Evolutionary conservation across 169 alveolate species (phyloP).

Genomic region (Plasmodium sp.): DNA sequence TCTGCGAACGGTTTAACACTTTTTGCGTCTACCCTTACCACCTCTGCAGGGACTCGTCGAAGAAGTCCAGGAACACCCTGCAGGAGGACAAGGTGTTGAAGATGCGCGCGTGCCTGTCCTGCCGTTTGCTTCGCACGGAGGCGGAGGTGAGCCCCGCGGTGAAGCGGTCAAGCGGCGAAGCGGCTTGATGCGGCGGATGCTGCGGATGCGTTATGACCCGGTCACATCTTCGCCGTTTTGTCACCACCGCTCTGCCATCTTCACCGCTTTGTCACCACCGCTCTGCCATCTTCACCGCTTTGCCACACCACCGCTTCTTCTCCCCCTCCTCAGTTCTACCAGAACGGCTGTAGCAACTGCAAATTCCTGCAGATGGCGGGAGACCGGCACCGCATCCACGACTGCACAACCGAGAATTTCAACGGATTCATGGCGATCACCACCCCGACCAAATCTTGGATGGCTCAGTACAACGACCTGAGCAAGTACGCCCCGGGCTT

Average conservation of each 20-base stretch:
- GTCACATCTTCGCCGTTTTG: no score
- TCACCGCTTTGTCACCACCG: neutral
- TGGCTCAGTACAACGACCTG: slow-evolving; percentile 89
- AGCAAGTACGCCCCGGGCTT: slow-evolving; percentile 89
- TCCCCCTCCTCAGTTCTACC: slow-evolving; percentile 84
- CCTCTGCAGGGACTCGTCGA: slow-evolving; percentile 15
- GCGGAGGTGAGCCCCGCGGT: slow-evolving; percentile 79
- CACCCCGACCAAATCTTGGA: slow-evolving; percentile 91
- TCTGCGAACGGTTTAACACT: neutral
- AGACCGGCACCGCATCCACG: slow-evolving; percentile 88
- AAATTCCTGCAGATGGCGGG: slow-evolving; percentile 89
- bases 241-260: neutral
- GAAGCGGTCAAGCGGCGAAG: neutral
- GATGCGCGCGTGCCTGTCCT: slow-evolving; percentile 89
- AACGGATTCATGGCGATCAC: slow-evolving; percentile 88
- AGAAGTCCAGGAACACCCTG: neutral
- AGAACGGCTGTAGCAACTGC: slow-evolving; percentile 92
- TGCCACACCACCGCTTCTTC: neutral
- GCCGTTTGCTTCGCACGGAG: slow-evolving; percentile 87
- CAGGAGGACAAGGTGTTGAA: slow-evolving; percentile 73
- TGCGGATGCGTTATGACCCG: neutral
- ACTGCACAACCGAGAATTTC: slow-evolving; percentile 89
- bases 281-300: neutral
- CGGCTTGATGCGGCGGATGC: neutral
- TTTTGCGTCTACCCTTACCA: neutral